Percentiles rank a stretch among this genome's conserved stretches.
Evolutionary conservation across 331 rosid genomes (phyloP).

Genomic region (Acacia pycnantha): DNA sequence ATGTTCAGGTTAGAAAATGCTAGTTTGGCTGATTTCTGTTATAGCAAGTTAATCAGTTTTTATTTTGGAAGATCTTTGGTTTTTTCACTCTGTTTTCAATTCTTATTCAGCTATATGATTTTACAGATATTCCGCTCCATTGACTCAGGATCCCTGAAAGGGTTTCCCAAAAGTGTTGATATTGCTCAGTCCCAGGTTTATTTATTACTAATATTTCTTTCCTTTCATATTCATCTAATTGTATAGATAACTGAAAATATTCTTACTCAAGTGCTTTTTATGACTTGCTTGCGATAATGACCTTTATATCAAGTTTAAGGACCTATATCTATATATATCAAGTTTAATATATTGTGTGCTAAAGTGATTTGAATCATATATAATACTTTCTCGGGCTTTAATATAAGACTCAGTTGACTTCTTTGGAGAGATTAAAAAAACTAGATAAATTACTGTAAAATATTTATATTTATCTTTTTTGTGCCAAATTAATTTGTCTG

Average conservation of each 20-base stretch:
- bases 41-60: slow-evolving; percentile 14
- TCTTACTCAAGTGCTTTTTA: slow-evolving; percentile 15
- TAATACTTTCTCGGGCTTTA: background rate
- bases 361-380: slow-evolving; percentile 12
- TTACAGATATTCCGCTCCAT: slow-evolving; percentile 88
- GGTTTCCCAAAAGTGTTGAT: slow-evolving; percentile 65
- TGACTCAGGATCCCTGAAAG: slow-evolving; percentile 88
- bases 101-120: slow-evolving; percentile 21
- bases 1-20: slow-evolving; percentile 74
- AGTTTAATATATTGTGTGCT: slow-evolving; percentile 11
- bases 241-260: slow-evolving; percentile 19
- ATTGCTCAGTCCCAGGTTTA: slow-evolving; percentile 54
- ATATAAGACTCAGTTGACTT: no score
- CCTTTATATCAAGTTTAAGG: background rate
- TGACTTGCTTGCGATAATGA: slow-evolving; percentile 20
- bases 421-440: no score
- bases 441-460: no score
- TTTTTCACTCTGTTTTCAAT: slow-evolving; percentile 21
- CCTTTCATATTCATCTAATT: slow-evolving; percentile 16
- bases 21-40: slow-evolving; percentile 24
- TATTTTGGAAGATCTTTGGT: slow-evolving; percentile 10
- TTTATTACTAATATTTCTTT: slow-evolving; percentile 6
- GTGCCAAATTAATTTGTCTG: no score
- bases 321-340: background rate
- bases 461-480: no score